Evolutionary conservation across 2,329 filamentous ascomycete genomes (phyloP).

Genomic region (Huntiella decipiens): DNA sequence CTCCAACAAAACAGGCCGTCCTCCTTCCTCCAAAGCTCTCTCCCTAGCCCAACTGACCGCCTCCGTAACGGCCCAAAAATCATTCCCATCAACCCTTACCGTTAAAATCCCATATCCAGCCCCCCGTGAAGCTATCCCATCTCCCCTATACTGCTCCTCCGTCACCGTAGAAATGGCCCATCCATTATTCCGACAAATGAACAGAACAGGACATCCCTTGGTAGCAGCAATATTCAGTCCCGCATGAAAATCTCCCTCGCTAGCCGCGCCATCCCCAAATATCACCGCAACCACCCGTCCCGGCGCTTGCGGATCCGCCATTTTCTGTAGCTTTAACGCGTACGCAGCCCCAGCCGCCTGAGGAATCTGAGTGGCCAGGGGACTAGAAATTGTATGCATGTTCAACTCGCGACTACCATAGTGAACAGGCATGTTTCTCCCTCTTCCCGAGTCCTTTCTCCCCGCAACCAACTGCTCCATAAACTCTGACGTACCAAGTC

Average conservation of each 20-base stretch:
- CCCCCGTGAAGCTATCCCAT: conserved; percentile 73
- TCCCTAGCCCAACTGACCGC: conserved; percentile 58
- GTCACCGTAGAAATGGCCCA: conserved; percentile 84
- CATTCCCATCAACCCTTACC: conserved; percentile 82
- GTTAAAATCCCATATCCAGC: conserved; percentile 90
- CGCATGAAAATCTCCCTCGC: conserved; percentile 81
- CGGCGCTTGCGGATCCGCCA: conserved; percentile 48
- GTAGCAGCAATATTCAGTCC: conserved; percentile 84
- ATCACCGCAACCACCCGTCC: conserved; percentile 61
- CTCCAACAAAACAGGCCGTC: conserved; percentile 70
- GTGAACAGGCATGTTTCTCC: conserved; percentile 94
- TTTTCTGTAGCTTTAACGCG: conserved; percentile 62
- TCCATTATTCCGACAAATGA: conserved; percentile 84
- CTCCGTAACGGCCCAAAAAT: conserved; percentile 74
- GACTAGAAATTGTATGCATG: conserved; percentile 71
- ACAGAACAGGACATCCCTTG: conserved; percentile 67
- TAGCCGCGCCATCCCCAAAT: conserved; percentile 80
- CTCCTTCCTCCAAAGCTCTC: conserved; percentile 63
- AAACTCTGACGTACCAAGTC: conserved; percentile 72
- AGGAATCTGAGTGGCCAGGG: conserved; percentile 74
- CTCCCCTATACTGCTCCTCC: conserved; percentile 75
- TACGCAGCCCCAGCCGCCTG: conserved; percentile 79
- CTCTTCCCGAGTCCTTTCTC: conserved; percentile 55
- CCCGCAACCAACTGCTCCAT: conserved; percentile 95
- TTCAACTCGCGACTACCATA: conserved; percentile 74